Percentiles rank a stretch among this genome's conserved stretches.
These are phyloP conservation scores for Fragaria vesca DNA, from an alignment of 306 rosid species.

Conservation along the genomic window DNA sequence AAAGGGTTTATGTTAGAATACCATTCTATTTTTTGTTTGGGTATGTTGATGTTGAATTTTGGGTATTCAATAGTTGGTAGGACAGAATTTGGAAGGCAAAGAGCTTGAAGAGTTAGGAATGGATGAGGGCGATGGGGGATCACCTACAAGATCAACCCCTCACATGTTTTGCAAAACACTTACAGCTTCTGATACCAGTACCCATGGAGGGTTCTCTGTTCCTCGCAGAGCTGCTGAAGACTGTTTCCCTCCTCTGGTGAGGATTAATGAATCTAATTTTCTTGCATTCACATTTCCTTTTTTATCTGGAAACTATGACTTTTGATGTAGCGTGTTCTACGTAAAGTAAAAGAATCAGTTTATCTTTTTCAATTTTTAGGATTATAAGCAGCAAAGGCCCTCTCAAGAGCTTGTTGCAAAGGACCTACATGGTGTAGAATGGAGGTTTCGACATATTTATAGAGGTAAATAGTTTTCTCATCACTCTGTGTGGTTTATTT, in stretches of 20 bases:
- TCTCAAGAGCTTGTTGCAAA: slow-evolving; percentile 96
- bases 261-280: slow-evolving; percentile 19
- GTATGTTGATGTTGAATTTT: slow-evolving; percentile 23
- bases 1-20: slow-evolving; percentile 16
- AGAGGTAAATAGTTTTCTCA: slow-evolving; percentile 53
- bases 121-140: slow-evolving; percentile 67
- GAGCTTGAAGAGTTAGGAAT: slow-evolving; percentile 59
- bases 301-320: not conserved
- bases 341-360: not conserved
- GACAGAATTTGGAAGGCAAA: slow-evolving; percentile 54
- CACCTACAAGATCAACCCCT: slow-evolving; percentile 79
- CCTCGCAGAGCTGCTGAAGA: slow-evolving; percentile 99
- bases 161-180: slow-evolving; percentile 99
- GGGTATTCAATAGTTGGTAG: slow-evolving; percentile 50
- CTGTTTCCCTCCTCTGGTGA: slow-evolving; percentile 93
- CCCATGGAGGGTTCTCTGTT: slow-evolving; percentile 96
- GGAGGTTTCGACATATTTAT: slow-evolving; percentile 90
- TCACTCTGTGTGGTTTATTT: slow-evolving; percentile 24
- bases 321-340: not conserved
- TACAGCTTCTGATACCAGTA: slow-evolving; percentile 96
- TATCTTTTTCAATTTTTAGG: slow-evolving; percentile 38
- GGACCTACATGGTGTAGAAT: slow-evolving; percentile 88
- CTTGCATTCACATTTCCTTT: not conserved
- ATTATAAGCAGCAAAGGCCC: slow-evolving; percentile 90
- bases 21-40: not conserved